Conservation (phyloP, 208 protist genomes). For the Trypanosoma platydactyli region DNA sequence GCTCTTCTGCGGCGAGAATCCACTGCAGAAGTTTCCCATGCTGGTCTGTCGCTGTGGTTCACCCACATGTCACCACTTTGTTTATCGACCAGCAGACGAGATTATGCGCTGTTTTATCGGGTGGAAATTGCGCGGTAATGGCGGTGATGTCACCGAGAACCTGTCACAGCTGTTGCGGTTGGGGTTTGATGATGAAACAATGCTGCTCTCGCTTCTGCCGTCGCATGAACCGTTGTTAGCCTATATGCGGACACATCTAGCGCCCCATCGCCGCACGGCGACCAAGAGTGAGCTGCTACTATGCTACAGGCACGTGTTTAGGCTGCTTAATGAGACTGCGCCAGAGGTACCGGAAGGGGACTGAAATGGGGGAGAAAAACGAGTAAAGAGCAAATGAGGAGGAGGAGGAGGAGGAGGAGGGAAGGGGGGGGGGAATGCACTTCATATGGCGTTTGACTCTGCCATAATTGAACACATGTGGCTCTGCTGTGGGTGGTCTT, state of each 20-base stretch:
- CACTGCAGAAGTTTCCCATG: constrained; percentile 32
- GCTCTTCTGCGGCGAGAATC: constrained; percentile 37
- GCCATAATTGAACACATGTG: constrained; percentile 18
- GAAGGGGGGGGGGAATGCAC: background rate
- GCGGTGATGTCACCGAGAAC: background rate
- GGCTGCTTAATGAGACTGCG: constrained; percentile 54
- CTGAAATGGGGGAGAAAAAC: constrained; percentile 14
- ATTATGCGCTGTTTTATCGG: constrained; percentile 5
- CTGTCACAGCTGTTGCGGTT: constrained; percentile 31
- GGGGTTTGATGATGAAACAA: constrained; percentile 69
- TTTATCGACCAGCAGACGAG: constrained; percentile 37
- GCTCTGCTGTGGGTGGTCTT: constrained; percentile 3
- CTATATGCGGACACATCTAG: constrained; percentile 46
- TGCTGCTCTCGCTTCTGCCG: constrained; percentile 45
- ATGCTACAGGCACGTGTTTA: constrained; percentile 74
- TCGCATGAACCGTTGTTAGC: constrained; percentile 31
- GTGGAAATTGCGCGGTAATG: background rate
- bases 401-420: constrained; percentile 22
- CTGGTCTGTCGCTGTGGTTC: constrained; percentile 49
- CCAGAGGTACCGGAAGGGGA: constrained; percentile 22
- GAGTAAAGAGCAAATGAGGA: constrained; percentile 16
- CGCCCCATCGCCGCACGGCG: constrained; percentile 29
- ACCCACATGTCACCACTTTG: constrained; percentile 53
- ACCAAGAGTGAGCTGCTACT: constrained; percentile 46
- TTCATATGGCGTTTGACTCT: constrained; percentile 16